Percentiles rank a stretch among this genome's conserved stretches.
These are phyloP conservation scores for Zygotorulaspora danielsina DNA, from an alignment of 805 yeast species.

Conservation along the genomic window DNA sequence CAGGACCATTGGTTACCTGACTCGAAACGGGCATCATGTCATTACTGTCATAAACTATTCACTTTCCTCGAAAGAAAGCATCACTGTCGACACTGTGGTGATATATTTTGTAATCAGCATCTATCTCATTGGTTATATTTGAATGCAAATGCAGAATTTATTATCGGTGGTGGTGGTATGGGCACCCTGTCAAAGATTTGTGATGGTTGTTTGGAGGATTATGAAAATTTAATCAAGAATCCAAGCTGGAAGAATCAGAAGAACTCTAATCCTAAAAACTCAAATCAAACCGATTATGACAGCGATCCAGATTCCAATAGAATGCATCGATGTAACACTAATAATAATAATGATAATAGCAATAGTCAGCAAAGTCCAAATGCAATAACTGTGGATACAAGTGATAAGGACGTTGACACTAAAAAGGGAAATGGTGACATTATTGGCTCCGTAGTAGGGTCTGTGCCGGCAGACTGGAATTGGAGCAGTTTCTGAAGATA, in stretches of 20 bases:
- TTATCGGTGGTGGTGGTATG: constrained; percentile 64
- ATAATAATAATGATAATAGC: constrained; percentile 5
- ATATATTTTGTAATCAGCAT: constrained; percentile 69
- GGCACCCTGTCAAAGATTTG: constrained; percentile 60
- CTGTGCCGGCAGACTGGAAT: constrained; percentile 72
- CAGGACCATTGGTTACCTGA: constrained; percentile 74
- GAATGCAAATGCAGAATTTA: constrained; percentile 56
- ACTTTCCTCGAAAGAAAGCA: constrained; percentile 76
- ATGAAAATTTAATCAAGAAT: constrained; percentile 44
- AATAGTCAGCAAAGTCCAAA: constrained; percentile 3
- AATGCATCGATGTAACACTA: no score
- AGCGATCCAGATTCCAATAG: no score
- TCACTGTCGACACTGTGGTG: constrained; percentile 84
- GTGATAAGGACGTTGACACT: constrained; percentile 5
- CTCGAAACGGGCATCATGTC: constrained; percentile 57
- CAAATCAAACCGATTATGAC: no score
- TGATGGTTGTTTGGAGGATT: constrained; percentile 58
- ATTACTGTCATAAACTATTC: constrained; percentile 62
- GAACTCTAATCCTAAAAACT: constrained; percentile 1
- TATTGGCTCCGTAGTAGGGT: constrained; percentile 38
- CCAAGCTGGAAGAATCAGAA: constrained; percentile 19
- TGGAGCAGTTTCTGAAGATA: constrained; percentile 63
- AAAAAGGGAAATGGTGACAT: constrained; percentile 17
- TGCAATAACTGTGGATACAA: constrained; percentile 7
- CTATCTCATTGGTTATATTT: constrained; percentile 52